Evolutionary conservation across 768 basidiomycete species (phyloP).

Genomic region (Boletus reticulatus): DNA sequence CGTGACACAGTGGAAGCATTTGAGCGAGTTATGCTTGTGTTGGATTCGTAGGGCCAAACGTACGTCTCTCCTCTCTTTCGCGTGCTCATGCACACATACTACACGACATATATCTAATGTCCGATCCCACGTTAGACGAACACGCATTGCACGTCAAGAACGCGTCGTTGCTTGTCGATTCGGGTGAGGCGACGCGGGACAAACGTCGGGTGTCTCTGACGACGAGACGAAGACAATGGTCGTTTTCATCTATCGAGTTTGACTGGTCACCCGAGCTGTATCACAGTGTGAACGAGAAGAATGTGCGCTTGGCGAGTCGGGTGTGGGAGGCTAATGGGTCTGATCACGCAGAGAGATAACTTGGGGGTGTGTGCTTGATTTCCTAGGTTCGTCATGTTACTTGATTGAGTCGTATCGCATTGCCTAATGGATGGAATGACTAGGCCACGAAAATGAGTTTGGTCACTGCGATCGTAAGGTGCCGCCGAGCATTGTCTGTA

Average conservation of each 20-base stretch:
- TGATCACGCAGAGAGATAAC: too few species aligned
- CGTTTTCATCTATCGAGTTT: slow-evolving; percentile 90
- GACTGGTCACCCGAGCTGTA: slow-evolving; percentile 91
- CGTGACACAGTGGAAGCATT: too few species aligned
- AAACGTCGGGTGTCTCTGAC: slow-evolving; percentile 39
- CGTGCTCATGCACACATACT: too few species aligned
- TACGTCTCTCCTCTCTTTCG: too few species aligned
- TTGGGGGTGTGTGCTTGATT: slow-evolving; percentile 43
- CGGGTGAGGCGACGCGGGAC: slow-evolving; percentile 68
- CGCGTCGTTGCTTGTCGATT: slow-evolving; percentile 68
- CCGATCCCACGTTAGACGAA: neutral
- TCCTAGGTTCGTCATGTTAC: slow-evolving; percentile 52
- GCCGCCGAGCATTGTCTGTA: slow-evolving; percentile 73
- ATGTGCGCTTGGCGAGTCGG: too few species aligned
- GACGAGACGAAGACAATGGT: slow-evolving; percentile 40
- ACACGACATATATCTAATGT: neutral
- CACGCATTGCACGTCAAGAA: neutral
- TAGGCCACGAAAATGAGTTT: slow-evolving; percentile 76
- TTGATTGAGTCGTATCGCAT: neutral
- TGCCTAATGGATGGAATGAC: too few species aligned
- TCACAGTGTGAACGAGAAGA: slow-evolving; percentile 83
- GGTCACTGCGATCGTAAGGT: slow-evolving; percentile 40
- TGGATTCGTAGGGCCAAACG: too few species aligned
- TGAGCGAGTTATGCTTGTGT: too few species aligned
- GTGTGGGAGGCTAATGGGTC: too few species aligned